Evolutionary conservation across 345 rosid species (phyloP).

Genomic region (Adansonia digitata): DNA sequence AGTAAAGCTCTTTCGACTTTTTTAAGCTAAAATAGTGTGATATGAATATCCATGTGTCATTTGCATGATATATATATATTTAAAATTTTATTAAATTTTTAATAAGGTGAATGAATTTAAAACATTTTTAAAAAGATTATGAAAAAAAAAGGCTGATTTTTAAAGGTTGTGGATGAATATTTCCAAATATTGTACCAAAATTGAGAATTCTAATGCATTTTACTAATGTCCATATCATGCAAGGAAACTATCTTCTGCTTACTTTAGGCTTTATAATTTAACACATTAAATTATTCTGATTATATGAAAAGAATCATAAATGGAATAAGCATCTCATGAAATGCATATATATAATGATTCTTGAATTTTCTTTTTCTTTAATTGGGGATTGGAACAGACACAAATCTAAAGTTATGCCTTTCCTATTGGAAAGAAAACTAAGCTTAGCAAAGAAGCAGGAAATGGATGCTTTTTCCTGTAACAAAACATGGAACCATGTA

Average conservation of each 20-base stretch:
- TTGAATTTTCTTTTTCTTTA: neutral
- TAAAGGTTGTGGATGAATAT: too few relatives aligned
- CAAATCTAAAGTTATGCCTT: conserved; percentile 11
- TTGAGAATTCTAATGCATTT: too few relatives aligned
- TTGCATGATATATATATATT: too few relatives aligned
- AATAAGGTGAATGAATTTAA: too few relatives aligned
- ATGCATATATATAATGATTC: neutral
- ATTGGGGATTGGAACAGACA: neutral
- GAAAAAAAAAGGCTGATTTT: too few relatives aligned
- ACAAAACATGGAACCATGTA: neutral
- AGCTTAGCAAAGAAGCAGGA: conserved; percentile 13
- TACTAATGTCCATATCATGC: neutral
- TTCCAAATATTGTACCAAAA: too few relatives aligned
- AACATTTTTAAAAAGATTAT: too few relatives aligned
- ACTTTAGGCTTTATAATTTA: neutral
- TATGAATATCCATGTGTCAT: too few relatives aligned
- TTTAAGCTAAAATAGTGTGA: too few relatives aligned
- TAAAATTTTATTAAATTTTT: too few relatives aligned
- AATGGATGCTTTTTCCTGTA: conserved; percentile 18
- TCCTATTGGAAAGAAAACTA: too few relatives aligned
- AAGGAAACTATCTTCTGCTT: neutral
- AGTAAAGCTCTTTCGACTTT: too few relatives aligned
- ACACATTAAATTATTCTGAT: neutral
- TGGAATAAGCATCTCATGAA: neutral
- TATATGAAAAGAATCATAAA: neutral